Base-by-base conservation (phyloP, 23 red algal species). In the Gracilaria caudata region DNA sequence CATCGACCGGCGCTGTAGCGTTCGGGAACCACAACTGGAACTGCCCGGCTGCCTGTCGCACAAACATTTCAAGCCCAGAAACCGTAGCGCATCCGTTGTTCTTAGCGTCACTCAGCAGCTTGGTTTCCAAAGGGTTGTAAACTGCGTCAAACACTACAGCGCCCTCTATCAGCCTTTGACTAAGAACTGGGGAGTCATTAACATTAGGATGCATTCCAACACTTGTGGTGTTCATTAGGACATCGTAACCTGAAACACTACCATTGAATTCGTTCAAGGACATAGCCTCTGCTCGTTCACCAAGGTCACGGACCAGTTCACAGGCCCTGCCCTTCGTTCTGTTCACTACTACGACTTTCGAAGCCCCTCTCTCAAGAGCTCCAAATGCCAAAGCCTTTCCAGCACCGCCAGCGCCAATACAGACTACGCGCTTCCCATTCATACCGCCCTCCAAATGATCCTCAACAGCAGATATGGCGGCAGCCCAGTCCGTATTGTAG, bases 11-110 rank as follows among this genome's bases (percentile, higher is more conserved):
- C 1, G 82, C 65, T 24, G 33, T 40, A 13, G 38, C 68, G 49
- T 84, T 64, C 3, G 94, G 92, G 64, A 90, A 93, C 96, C 97
- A 99, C 54, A 93, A 29, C 45, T 45, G 68, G 68, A 96, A 99
- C 38, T 99, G 97, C 8, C 46, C 38, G 2, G 75, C 93, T 17
- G 97, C 97, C 79, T 99, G 97, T 46, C 97, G 51, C 9, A 99
- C 97, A 81, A 99, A 99, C 97, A 99, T 99, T 80, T 99, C 97
- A 29, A 99, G 23, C 12, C 97, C 97, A 0, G 80, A 83, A 16
- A 99, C 93, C 17, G 79, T 82, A 20, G 61, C 64, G 47, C 97
- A 95, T 40, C 97, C 97, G 5, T 28, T 46, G 0, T 38, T 39
- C 17, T 37, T 68, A 0, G 97, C 97, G 24, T 95, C 92, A 0